Conservation (phyloP, 78 protist genomes). For the Dictyostelium discoideum region DNA sequence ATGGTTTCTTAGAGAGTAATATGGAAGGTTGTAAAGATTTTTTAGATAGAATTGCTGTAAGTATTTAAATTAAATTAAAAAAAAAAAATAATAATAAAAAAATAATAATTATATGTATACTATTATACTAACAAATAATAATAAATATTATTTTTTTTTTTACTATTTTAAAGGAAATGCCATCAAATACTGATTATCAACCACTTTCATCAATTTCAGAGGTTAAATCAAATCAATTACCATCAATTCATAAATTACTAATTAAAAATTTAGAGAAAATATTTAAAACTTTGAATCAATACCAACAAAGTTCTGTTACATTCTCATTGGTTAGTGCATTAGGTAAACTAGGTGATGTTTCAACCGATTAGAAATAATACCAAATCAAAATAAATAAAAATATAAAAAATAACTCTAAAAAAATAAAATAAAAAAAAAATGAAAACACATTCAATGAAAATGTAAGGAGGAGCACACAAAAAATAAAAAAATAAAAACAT, state of each 20-base stretch:
- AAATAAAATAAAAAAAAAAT: background rate
- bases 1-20: conserved; percentile 70
- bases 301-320: conserved; percentile 57
- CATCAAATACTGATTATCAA: conserved; percentile 27
- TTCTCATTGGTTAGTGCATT: conserved; percentile 57
- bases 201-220: conserved; percentile 60
- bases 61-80: background rate
- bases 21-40: conserved; percentile 51
- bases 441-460: background rate
- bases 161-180: conserved; percentile 14
- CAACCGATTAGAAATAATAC: background rate
- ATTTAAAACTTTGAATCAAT: conserved; percentile 64
- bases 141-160: background rate
- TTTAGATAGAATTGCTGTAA: conserved; percentile 71
- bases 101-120: no score
- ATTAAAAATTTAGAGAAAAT: conserved; percentile 73
- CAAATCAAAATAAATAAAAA: background rate
- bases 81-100: background rate
- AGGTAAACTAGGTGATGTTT: conserved; percentile 52
- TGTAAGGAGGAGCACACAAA: background rate
- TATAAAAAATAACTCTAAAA: background rate
- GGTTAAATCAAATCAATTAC: conserved; percentile 56
- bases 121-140: background rate
- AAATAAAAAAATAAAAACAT: background rate
- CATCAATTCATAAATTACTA: conserved; percentile 65